A percentile compares a stretch with the other conserved stretches of the same genome.
phyloP scores from a whole-genome alignment of 2,329 filamentous ascomycete species.

The Colletotrichum navitas region DNA sequence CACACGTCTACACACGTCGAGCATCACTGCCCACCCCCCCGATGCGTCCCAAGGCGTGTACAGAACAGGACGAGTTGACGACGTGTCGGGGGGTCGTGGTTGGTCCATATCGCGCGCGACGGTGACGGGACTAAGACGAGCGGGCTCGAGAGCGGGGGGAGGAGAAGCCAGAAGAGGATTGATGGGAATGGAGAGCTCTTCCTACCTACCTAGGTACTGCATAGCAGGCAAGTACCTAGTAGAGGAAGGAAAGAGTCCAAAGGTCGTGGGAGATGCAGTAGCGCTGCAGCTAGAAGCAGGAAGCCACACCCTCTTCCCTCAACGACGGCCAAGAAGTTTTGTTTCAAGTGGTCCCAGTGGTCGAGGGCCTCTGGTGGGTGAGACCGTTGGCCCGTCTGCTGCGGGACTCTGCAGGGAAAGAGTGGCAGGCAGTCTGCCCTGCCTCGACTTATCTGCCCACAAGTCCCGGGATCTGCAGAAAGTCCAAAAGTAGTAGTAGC shows the following conservation, averaged over 20 bases:
- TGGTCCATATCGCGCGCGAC: constrained; percentile 29
- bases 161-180: too few relatives aligned
- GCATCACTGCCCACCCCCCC: not conserved
- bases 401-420: constrained; percentile 13
- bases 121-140: not conserved
- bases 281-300: constrained; percentile 5
- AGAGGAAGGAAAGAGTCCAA: not conserved
- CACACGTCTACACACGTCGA: constrained; percentile 1
- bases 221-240: not conserved
- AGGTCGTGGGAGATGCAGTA: constrained; percentile 8
- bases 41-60: constrained; percentile 22
- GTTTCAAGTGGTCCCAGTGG: constrained; percentile 38
- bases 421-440: not conserved
- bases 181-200: too few relatives aligned
- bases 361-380: constrained; percentile 21
- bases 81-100: constrained; percentile 22
- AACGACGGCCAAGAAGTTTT: constrained; percentile 1
- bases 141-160: not conserved
- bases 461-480: constrained; percentile 31
- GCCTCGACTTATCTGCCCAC: constrained; percentile 4
- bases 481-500: not conserved
- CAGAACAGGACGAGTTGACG: constrained; percentile 23
- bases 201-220: not conserved
- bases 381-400: constrained; percentile 32
- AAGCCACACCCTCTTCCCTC: not conserved